Percentiles rank a stretch among this genome's conserved stretches.
Conservation (phyloP, 2,329 filamentous ascomycete species). For the Aaosphaeria arxii region DNA sequence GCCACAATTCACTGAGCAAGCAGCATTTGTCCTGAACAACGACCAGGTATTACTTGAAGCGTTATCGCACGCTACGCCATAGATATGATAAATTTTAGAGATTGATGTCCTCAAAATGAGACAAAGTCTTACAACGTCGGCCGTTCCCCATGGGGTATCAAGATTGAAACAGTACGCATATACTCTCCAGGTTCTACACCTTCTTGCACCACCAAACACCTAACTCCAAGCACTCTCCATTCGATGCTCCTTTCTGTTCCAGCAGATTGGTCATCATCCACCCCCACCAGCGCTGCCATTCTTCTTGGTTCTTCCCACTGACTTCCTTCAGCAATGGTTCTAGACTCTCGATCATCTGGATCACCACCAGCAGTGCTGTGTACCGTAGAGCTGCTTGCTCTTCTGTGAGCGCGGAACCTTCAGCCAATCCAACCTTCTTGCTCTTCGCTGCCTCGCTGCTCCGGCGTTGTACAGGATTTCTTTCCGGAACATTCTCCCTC, state of each 20-base stretch:
- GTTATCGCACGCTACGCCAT: conserved; percentile 81
- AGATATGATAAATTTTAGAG: conserved; percentile 59
- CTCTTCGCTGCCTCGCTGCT: conserved; percentile 46
- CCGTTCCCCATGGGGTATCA: conserved; percentile 13
- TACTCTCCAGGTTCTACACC: conserved; percentile 30
- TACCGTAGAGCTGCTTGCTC: conserved; percentile 72
- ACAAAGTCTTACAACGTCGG: conserved; percentile 2
- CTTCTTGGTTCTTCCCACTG: conserved; percentile 82
- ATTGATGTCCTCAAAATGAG: not conserved
- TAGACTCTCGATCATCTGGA: conserved; percentile 80
- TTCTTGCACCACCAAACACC: conserved; percentile 65
- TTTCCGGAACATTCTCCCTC: conserved; percentile 57
- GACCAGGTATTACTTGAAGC: conserved; percentile 81
- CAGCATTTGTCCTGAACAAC: too few species aligned
- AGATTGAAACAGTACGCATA: not conserved
- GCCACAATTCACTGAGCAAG: not conserved
- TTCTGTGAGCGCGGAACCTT: conserved; percentile 54
- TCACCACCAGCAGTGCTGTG: conserved; percentile 76
- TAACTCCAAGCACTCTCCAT: conserved; percentile 77
- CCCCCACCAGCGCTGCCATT: conserved; percentile 88
- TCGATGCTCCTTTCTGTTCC: conserved; percentile 72
- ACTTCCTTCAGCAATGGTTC: conserved; percentile 79
- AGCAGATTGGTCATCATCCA: conserved; percentile 84
- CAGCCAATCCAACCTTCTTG: conserved; percentile 35
- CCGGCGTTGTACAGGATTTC: conserved; percentile 48